These are phyloP conservation scores for Lepraria neglecta DNA, from an alignment of 495 filamentous ascomycete species.

Conservation along the genomic window DNA sequence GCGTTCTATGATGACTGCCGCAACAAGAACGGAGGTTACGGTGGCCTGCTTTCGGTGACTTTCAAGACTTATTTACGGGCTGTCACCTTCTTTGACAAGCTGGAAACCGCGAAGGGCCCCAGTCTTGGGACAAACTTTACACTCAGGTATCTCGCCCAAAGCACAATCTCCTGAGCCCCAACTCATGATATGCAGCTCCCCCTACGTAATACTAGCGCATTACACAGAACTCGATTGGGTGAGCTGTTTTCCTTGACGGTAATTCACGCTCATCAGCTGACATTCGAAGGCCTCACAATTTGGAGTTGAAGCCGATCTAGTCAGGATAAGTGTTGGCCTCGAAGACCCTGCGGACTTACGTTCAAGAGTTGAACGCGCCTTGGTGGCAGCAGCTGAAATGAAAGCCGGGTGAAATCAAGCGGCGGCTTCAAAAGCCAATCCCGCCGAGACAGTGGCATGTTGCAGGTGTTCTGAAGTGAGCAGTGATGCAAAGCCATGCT, in stretches of 20 bases:
- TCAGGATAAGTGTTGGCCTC: constrained; percentile 85
- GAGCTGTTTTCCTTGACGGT: constrained; percentile 27
- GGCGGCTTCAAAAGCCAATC: too few relatives aligned
- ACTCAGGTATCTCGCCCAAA: constrained; percentile 46
- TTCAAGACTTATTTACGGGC: constrained; percentile 67
- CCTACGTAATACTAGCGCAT: constrained; percentile 88
- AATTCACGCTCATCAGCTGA: constrained; percentile 4
- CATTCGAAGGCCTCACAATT: constrained; percentile 58
- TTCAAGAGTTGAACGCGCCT: constrained; percentile 42
- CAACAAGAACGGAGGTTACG: constrained; percentile 74
- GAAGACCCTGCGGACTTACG: constrained; percentile 66
- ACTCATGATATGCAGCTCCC: constrained; percentile 47
- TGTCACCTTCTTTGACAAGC: constrained; percentile 72
- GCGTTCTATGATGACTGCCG: constrained; percentile 72
- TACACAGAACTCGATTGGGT: constrained; percentile 88
- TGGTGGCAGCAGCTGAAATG: constrained; percentile 38
- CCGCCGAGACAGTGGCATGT: too few relatives aligned
- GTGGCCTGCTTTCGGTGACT: constrained; percentile 77
- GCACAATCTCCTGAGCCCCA: background rate
- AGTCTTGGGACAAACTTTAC: constrained; percentile 98
- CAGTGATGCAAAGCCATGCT: too few relatives aligned
- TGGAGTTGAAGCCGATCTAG: constrained; percentile 67
- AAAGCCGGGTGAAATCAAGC: background rate
- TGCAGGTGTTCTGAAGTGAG: too few relatives aligned
- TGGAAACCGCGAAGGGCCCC: constrained; percentile 87